Base-by-base conservation (phyloP, 2,329 filamentous ascomycete species). In the Nothomitra cinnamomea region DNA sequence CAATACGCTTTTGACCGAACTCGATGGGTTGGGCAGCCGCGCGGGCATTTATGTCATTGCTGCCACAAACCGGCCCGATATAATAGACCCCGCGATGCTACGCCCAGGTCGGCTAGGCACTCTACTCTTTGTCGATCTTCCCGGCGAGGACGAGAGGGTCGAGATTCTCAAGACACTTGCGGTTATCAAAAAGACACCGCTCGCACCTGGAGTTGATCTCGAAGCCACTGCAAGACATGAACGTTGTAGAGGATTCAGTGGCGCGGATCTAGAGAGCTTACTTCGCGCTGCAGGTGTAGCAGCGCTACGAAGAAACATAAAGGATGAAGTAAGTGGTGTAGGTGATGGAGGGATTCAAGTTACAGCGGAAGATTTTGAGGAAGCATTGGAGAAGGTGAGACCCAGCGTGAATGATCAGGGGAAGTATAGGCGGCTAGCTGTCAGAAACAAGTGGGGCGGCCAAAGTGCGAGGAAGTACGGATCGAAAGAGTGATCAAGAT, bases 31-130 rank as follows among this genome's bases (percentile, higher is more conserved):
- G 5, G 80, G 77, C 57, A 82, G 79, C 59, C 79, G 92, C 38
- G 77, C 81, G 48, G 90, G 90, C 15, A 89, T 98, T 57, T 96
- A 92, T 66, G 83, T 98, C 15, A 87, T 98, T 55, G 92, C 86
- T 22, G 92, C 92, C 0, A 96, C 92, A 1, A 98, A 98, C 66
- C 74, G 92, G 0, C 90, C 90, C 0, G 90, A 96, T 63, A 94
- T 95, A 70, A 96, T 98, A 60, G 92, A 98, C 65, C 82, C 87
- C 1, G 92, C 92, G 1, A 94, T 98, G 80, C 76, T 96, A 10
- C 83, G 92, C 1, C 90, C 92, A 0, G 92, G 92, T 0, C 82
- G 92, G 24, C 75, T 98, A 1, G 90, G 89, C 58, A 90, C 83
- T 0, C 78, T 83, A n/a, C 75, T 96, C 24, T 95, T 90, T 60